These are phyloP conservation scores for Cardamine resedifolia DNA, from an alignment of 345 rosid genomes.

Conservation along the genomic window DNA sequence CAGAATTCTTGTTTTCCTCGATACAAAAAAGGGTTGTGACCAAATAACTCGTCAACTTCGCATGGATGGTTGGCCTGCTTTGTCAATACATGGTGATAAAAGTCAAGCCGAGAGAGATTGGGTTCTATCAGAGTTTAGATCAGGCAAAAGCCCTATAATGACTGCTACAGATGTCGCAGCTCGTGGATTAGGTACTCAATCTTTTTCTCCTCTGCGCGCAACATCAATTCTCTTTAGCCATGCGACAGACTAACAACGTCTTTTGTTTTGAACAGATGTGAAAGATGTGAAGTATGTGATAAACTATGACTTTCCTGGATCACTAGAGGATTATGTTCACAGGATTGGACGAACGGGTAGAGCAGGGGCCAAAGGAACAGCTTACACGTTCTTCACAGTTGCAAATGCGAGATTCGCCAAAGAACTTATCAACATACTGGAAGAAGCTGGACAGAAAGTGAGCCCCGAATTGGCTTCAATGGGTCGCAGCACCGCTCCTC, in stretches of 20 bases:
- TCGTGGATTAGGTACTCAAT: constrained; percentile 84
- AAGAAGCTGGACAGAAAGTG: constrained; percentile 99
- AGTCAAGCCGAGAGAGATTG: constrained; percentile 99
- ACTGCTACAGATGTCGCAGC: constrained; percentile 99
- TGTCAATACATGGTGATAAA: constrained; percentile 98
- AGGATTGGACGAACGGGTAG: constrained; percentile 98
- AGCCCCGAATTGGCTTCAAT: constrained; percentile 84
- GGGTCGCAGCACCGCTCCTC: constrained; percentile 96
- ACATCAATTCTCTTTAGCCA: neutral
- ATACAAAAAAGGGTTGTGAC: constrained; percentile 98
- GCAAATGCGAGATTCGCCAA: constrained; percentile 96
- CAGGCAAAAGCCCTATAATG: constrained; percentile 99
- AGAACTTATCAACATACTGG: constrained; percentile 79
- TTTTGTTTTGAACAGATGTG: constrained; percentile 66
- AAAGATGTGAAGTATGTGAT: constrained; percentile 94
- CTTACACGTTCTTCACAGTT: constrained; percentile 94
- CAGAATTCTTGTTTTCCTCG: constrained; percentile 90
- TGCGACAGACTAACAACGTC: neutral
- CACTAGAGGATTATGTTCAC: constrained; percentile 97
- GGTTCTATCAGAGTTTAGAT: constrained; percentile 98
- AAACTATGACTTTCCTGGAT: constrained; percentile 98
- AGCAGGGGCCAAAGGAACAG: constrained; percentile 99
- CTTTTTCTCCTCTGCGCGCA: neutral
- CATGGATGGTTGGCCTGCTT: constrained; percentile 99
- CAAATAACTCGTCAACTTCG: constrained; percentile 98